Evolutionary conservation across 768 basidiomycete species (phyloP), one percentile per base, ranked within the genome.

Genomic region (Leccinellum luteum): DNA sequence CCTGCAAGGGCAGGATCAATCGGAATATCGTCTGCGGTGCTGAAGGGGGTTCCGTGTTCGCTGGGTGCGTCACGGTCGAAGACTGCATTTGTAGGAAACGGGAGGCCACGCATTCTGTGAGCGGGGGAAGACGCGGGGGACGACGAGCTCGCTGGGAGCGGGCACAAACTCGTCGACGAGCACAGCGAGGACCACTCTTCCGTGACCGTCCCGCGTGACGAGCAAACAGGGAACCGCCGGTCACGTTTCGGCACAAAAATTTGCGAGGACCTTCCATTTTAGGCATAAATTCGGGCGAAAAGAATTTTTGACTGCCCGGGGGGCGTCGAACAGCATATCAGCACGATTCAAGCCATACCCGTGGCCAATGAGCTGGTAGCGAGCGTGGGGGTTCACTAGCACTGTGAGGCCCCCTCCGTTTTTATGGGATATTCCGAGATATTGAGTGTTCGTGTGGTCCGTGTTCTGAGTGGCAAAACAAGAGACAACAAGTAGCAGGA

Each of bases 1-100:
- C 69, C 79, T 49, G 74, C 80, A 61, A 90, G 83, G 43, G 83
- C 85, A 66, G 90, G 90, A 83, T 92, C 89, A 78, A 91, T 90
- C 63, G 88, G 87, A 72, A 91, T 87, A 74, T 83, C 80, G 76
- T 84, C 80, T 69, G 71, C 73, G 74, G 76, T 78, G 76, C 78
- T 80, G 69, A 75, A 75, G 61, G 85, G 83, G 14, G 85, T 85
- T 64, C 80, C 81, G 64, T 79, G 76, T 60, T 87, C 85, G 72
- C 83, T 78, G 30, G 84, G 80, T 34, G 75, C 67, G 71, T 86
- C 84, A 61, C 78, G 83, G 75, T 81, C 76, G 70, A 72, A 79
- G 57, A 75, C 64, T 52, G 77, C 73, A 66, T 71, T 67, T 35
- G 62, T 43, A 17, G 73, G 64, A 63, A 87, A 86, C 0, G 84